Evolutionary conservation across 2,329 filamentous ascomycete genomes (phyloP).

Genomic region (Cladorrhinum sp.): DNA sequence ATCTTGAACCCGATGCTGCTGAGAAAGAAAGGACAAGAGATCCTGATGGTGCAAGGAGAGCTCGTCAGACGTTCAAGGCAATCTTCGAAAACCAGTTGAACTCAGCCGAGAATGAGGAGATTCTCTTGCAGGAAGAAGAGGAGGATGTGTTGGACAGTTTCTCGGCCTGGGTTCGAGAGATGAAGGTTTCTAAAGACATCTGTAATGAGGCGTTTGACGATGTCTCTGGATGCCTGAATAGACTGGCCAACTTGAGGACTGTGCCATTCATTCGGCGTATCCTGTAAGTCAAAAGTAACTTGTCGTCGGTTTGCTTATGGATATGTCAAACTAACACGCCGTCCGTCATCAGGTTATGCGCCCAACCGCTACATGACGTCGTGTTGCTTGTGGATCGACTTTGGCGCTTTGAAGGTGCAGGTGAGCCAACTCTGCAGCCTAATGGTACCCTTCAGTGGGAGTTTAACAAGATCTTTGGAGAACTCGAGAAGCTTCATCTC

Average conservation of each 20-base stretch:
- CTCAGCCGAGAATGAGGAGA: constrained; percentile 12
- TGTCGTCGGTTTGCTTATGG: not conserved
- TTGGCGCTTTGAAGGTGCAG: not conserved
- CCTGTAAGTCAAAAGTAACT: constrained; percentile 11
- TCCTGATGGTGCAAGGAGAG: not conserved
- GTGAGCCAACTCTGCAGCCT: not conserved
- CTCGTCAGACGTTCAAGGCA: constrained; percentile 13
- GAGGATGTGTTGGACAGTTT: constrained; percentile 23
- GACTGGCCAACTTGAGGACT: not conserved
- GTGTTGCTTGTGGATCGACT: constrained; percentile 4
- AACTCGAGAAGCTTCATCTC: constrained; percentile 5
- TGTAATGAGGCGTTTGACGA: constrained; percentile 5
- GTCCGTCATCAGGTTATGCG: constrained; percentile 3
- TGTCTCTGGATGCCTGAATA: constrained; percentile 6
- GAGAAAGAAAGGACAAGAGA: not conserved
- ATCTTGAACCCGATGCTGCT: constrained; percentile 13
- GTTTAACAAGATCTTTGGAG: constrained; percentile 12
- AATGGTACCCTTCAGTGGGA: constrained; percentile 12
- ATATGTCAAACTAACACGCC: constrained; percentile 2
- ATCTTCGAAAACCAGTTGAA: constrained; percentile 15
- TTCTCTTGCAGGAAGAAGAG: constrained; percentile 20
- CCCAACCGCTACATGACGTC: not conserved
- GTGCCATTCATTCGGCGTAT: constrained; percentile 17
- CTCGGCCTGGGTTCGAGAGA: constrained; percentile 16
- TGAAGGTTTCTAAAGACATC: not conserved